Conservation (phyloP, 208 protist species). For the Crithidia brevicula region DNA sequence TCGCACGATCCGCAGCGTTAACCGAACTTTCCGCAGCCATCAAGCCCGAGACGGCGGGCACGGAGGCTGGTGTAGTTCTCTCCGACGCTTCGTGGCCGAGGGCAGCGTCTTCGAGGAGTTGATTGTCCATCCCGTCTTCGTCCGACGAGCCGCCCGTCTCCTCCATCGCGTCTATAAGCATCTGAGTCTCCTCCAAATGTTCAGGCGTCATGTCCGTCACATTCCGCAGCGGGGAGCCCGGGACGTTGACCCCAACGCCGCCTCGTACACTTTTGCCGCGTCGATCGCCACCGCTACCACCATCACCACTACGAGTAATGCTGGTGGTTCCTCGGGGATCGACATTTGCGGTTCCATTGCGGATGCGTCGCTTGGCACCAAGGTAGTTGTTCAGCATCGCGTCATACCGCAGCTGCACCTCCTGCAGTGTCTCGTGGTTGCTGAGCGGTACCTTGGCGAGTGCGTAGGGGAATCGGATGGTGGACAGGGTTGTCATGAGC, state of each 20-base stretch:
- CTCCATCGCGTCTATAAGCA: slow-evolving; percentile 19
- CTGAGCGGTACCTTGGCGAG: slow-evolving; percentile 40
- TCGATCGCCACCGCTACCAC: neutral
- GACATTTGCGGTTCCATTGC: neutral
- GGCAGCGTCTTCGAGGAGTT: slow-evolving; percentile 22
- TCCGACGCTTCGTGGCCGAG: neutral
- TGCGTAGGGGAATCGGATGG: slow-evolving; percentile 20
- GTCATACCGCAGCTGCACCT: slow-evolving; percentile 51
- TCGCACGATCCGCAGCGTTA: too few relatives aligned
- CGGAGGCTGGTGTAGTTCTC: neutral
- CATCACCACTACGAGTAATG: neutral
- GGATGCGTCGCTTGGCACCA: slow-evolving; percentile 42
- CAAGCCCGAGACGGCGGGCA: neutral
- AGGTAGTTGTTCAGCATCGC: slow-evolving; percentile 46
- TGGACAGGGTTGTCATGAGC: slow-evolving; percentile 37
- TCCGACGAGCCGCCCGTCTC: slow-evolving; percentile 29
- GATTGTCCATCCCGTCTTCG: slow-evolving; percentile 21
- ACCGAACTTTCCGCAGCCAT: neutral
- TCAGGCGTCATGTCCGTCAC: neutral
- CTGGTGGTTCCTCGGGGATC: neutral
- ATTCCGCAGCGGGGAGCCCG: slow-evolving; percentile 1
- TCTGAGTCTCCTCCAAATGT: slow-evolving; percentile 7
- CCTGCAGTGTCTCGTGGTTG: slow-evolving; percentile 58
- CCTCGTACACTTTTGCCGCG: too few relatives aligned
- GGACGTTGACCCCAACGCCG: neutral